A percentile compares a stretch with the other conserved stretches of the same genome.
Evolutionary conservation across 768 basidiomycete species (phyloP).

Genomic region (Grammothele lineata): DNA sequence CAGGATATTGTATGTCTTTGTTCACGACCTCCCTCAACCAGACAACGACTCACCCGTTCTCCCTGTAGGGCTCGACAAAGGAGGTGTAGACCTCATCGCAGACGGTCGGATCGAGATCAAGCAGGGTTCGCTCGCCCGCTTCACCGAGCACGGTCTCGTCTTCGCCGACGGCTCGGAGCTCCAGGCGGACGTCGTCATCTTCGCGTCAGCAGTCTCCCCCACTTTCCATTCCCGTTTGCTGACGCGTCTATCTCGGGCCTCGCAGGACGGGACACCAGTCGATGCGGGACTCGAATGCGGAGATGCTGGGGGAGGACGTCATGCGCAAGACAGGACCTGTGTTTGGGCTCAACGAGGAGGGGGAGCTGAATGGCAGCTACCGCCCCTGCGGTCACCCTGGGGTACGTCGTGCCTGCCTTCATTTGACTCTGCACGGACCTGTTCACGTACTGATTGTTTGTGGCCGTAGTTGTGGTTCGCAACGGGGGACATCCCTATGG

Average conservation of each 20-base stretch:
- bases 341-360: slow-evolving; percentile 40
- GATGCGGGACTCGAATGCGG: slow-evolving; percentile 28
- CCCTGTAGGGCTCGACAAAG: slow-evolving; percentile 27
- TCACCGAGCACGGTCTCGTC: slow-evolving; percentile 22
- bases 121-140: slow-evolving; percentile 30
- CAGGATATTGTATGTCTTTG: slow-evolving; percentile 7
- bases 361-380: slow-evolving; percentile 34
- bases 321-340: slow-evolving; percentile 29
- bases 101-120: slow-evolving; percentile 50
- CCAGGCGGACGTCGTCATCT: slow-evolving; percentile 23
- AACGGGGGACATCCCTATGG: slow-evolving; percentile 32
- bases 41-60: neutral
- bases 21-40: neutral
- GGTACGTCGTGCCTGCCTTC: slow-evolving; percentile 17
- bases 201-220: slow-evolving; percentile 18
- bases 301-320: slow-evolving; percentile 33
- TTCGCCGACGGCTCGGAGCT: slow-evolving; percentile 22
- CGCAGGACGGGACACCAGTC: slow-evolving; percentile 31
- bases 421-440: neutral
- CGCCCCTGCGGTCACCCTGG: slow-evolving; percentile 40
- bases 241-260: neutral
- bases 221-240: neutral
- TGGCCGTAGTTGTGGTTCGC: slow-evolving; percentile 41
- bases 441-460: neutral
- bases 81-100: slow-evolving; percentile 40